These are phyloP conservation scores for Ambispora gerdemannii DNA, from an alignment of 192 early-diverging fungal species.

Conservation along the genomic window DNA sequence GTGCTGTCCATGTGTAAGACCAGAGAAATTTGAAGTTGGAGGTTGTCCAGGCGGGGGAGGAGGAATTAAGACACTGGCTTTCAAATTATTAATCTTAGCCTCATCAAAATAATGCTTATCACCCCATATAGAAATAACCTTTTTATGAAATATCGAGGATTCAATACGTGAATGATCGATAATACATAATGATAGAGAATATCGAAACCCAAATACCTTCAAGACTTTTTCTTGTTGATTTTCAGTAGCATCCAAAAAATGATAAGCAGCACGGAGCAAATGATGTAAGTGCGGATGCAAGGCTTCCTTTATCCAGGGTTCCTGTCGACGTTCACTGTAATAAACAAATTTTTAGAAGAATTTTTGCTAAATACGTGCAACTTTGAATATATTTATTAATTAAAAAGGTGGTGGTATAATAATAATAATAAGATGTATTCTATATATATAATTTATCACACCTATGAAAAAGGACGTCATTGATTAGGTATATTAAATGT, in stretches of 20 bases:
- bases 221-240: conserved; percentile 43
- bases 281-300: conserved; percentile 44
- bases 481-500: conserved; percentile 51
- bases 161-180: background rate
- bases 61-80: conserved; percentile 13
- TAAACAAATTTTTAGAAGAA: too few species aligned
- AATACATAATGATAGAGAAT: background rate
- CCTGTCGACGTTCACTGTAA: conserved; percentile 41
- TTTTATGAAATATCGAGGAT: background rate
- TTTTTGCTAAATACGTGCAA: too few species aligned
- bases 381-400: too few species aligned
- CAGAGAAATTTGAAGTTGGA: background rate
- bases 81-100: conserved; percentile 20
- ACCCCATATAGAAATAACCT: conserved; percentile 31
- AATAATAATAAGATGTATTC: too few species aligned
- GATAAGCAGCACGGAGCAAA: conserved; percentile 46
- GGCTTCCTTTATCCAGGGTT: conserved; percentile 48
- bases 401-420: too few species aligned
- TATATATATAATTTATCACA: too few species aligned
- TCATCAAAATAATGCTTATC: conserved; percentile 31
- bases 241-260: conserved; percentile 41
- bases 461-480: conserved; percentile 54
- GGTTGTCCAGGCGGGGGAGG: conserved; percentile 1
- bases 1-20: conserved; percentile 5
- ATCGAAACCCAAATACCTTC: too few species aligned